These are phyloP conservation scores for Pseudofabraea citricarpa DNA, from an alignment of 2,329 filamentous ascomycete species.

Conservation along the genomic window DNA sequence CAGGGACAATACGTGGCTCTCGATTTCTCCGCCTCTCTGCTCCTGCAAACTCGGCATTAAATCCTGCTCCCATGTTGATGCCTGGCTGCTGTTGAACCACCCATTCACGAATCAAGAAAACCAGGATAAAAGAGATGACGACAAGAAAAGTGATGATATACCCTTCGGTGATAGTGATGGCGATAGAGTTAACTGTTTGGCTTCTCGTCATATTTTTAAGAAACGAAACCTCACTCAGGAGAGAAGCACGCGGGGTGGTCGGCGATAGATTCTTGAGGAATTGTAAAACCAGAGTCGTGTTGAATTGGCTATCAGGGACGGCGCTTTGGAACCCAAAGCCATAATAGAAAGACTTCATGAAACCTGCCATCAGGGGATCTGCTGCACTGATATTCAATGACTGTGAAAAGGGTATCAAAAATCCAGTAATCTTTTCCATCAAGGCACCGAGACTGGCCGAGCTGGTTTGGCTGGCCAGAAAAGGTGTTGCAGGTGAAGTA, in stretches of 20 bases:
- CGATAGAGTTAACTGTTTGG: conserved; percentile 66
- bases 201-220: conserved; percentile 62
- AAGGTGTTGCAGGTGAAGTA: conserved; percentile 23
- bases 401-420: conserved; percentile 22
- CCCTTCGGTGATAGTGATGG: conserved; percentile 84
- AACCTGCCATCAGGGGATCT: conserved; percentile 21
- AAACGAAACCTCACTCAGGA: conserved; percentile 53
- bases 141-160: conserved; percentile 90
- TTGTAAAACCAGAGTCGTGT: conserved; percentile 9
- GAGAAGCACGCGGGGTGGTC: conserved; percentile 28
- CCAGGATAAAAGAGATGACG: conserved; percentile 90
- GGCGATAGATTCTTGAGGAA: conserved; percentile 4
- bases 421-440: conserved; percentile 30
- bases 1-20: conserved; percentile 3
- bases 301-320: conserved; percentile 6
- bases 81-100: conserved; percentile 97
- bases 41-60: conserved; percentile 51
- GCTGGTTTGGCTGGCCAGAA: conserved; percentile 29
- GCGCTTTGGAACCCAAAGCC: conserved; percentile 15
- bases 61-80: conserved; percentile 68
- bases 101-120: conserved; percentile 95
- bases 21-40: conserved; percentile 28
- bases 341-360: conserved; percentile 23
- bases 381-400: conserved; percentile 19
- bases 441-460: conserved; percentile 31